Evolutionary conservation across 2,329 filamentous ascomycete genomes (phyloP).

Genomic region (Raffaelea ambrosiae): DNA sequence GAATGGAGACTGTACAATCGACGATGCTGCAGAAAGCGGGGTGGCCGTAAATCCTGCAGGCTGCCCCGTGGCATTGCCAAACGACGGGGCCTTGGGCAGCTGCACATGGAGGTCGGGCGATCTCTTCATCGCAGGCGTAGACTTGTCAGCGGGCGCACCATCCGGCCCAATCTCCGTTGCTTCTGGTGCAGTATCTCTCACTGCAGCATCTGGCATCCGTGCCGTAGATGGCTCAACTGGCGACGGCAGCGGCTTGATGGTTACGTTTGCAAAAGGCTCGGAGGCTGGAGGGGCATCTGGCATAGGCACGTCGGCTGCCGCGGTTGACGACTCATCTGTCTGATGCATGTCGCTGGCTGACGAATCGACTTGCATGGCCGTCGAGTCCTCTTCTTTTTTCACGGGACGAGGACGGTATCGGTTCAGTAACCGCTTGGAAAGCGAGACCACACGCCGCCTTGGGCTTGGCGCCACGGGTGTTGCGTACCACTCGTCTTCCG

Average conservation of each 20-base stretch:
- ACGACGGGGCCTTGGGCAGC: conserved; percentile 38
- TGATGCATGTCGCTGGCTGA: neutral
- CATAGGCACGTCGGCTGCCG: conserved; percentile 17
- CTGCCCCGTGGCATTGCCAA: conserved; percentile 15
- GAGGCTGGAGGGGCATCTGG: conserved; percentile 6
- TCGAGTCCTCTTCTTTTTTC: neutral
- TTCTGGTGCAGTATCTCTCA: no score
- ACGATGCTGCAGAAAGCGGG: conserved; percentile 34
- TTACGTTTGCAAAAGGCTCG: neutral
- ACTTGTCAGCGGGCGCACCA: neutral
- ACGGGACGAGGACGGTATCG: neutral
- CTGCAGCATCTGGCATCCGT: neutral
- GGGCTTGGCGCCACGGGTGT: conserved; percentile 25
- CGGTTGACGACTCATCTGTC: neutral
- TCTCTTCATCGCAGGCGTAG: conserved; percentile 23
- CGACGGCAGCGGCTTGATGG: neutral
- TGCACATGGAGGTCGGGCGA: conserved; percentile 44
- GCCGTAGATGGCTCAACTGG: neutral
- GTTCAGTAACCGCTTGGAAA: conserved; percentile 44
- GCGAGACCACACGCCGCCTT: conserved; percentile 41
- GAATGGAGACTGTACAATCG: conserved; percentile 42
- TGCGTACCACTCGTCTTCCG: conserved; percentile 43
- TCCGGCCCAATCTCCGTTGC: no score
- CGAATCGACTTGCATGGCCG: neutral
- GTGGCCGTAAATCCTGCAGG: conserved; percentile 27